Percentiles rank a stretch among this genome's conserved stretches.
Evolutionary conservation across 768 basidiomycete species (phyloP).

Genomic region (Suillus weaverae): DNA sequence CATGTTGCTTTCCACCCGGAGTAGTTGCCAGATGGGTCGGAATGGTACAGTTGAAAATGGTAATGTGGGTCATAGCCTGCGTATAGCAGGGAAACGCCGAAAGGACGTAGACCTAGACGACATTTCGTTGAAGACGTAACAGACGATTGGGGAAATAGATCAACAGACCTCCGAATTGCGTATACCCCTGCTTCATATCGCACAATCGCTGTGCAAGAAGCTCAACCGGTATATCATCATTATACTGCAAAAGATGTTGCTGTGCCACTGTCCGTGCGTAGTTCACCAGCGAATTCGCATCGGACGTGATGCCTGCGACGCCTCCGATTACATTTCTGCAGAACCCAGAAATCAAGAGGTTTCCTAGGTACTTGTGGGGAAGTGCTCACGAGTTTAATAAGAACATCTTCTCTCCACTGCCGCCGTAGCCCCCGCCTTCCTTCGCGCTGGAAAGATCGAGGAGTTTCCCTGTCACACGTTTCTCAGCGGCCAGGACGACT

Average conservation of each 20-base stretch:
- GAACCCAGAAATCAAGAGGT: not conserved
- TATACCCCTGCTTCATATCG: slow-evolving; percentile 98
- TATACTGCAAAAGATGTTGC: slow-evolving; percentile 82
- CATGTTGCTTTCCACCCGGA: slow-evolving; percentile 98
- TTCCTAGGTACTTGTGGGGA: not conserved
- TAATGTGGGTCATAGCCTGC: slow-evolving; percentile 97
- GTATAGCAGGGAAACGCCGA: slow-evolving; percentile 95
- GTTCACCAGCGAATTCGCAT: slow-evolving; percentile 96
- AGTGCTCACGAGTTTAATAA: slow-evolving; percentile 79
- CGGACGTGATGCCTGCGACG: slow-evolving; percentile 94
- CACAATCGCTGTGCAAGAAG: slow-evolving; percentile 91
- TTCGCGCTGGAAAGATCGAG: slow-evolving; percentile 86
- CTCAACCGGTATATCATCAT: slow-evolving; percentile 98
- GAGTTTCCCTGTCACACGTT: slow-evolving; percentile 97
- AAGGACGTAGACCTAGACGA: slow-evolving; percentile 85
- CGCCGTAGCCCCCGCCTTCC: slow-evolving; percentile 82
- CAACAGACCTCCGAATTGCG: slow-evolving; percentile 87
- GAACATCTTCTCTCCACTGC: slow-evolving; percentile 98
- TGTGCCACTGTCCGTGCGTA: slow-evolving; percentile 91
- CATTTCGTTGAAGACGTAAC: not conserved
- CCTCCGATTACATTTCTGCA: slow-evolving; percentile 91
- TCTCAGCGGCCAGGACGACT: slow-evolving; percentile 91
- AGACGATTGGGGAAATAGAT: not conserved
- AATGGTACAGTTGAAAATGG: slow-evolving; percentile 96
- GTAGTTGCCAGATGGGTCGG: slow-evolving; percentile 98